phyloP scores from a whole-genome alignment of 2,329 filamentous ascomycete genomes.

The Ceratocystis eucalypticola region DNA sequence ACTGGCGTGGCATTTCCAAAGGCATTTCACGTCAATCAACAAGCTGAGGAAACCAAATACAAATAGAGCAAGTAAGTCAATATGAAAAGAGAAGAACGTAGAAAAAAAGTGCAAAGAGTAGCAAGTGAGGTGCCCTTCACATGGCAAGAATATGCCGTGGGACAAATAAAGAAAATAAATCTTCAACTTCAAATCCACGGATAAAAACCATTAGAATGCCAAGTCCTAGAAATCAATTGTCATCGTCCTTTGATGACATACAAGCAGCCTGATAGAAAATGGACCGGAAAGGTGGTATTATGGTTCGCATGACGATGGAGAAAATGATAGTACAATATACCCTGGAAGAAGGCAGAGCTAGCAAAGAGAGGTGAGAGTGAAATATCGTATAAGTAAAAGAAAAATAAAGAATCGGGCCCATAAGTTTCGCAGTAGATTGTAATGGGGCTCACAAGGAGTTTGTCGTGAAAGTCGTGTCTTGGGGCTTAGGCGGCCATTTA shows the following conservation, averaged over 20 bases:
- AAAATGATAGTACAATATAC: background rate
- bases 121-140: background rate
- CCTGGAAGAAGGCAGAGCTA: background rate
- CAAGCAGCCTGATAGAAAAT: background rate
- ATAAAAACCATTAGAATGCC: background rate
- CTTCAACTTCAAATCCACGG: background rate
- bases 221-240: too few species aligned
- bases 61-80: background rate
- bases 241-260: too few species aligned
- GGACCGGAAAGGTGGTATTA: background rate
- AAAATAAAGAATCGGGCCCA: background rate
- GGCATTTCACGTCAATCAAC: background rate
- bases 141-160: background rate
- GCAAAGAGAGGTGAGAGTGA: background rate
- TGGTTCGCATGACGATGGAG: background rate
- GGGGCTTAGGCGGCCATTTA: conserved; percentile 21
- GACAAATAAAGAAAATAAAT: background rate
- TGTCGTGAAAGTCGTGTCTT: background rate
- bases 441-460: background rate
- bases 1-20: background rate
- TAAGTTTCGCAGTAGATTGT: background rate
- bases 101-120: background rate
- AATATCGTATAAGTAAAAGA: background rate
- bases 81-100: background rate
- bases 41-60: background rate